Base-by-base conservation (phyloP, 2,329 filamentous ascomycete genomes). In the Exophiala viscosa region DNA sequence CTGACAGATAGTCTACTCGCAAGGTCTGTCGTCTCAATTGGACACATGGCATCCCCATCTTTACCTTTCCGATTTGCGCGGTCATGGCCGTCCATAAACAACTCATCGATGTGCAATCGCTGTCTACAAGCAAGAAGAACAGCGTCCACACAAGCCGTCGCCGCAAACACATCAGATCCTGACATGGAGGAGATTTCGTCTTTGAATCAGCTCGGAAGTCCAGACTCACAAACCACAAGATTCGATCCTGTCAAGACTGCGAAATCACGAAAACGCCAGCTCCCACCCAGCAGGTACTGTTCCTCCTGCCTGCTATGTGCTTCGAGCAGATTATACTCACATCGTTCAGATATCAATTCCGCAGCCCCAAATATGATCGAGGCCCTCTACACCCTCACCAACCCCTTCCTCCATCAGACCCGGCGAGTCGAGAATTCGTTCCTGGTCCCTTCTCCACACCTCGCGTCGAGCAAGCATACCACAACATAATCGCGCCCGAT, bases 381-480 rank as follows among this genome's bases (percentile, higher is more conserved):
- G 93, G 93, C 51, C 91, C 91, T 59, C 79, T 97, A 18, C 91
- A 97, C 69, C 93, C 93, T 45, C 84, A 96, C 65, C 90, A 96
- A 74, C 88, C 90, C 54, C 92, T 90, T n/a, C 80, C 84, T 35
- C 81, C 85, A 46, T 93, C 91, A 58, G 88, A 96, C 65, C 91
- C 91, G 1, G 81, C 86, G 23, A 96, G 93, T 54, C 87, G 93
- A 67, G 79, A 90, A 67, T 99, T 93, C 70, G 78, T 88, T 20
- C 91, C 93, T 0, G 93, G 93, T 0, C 93, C 93, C 1, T 99
- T 97, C 78, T 87, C 86, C 66, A 78, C 88, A 45, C 88, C 92
- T 10, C 87, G 93, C 49, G 80, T 96, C 54, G 85, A 90, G 72
- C 89, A 97, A 71, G 96, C 92, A 44, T 96, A 88, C 76, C 81